Conservation (phyloP, 2,329 filamentous ascomycete species). For the Stachybotrys elegans region DNA sequence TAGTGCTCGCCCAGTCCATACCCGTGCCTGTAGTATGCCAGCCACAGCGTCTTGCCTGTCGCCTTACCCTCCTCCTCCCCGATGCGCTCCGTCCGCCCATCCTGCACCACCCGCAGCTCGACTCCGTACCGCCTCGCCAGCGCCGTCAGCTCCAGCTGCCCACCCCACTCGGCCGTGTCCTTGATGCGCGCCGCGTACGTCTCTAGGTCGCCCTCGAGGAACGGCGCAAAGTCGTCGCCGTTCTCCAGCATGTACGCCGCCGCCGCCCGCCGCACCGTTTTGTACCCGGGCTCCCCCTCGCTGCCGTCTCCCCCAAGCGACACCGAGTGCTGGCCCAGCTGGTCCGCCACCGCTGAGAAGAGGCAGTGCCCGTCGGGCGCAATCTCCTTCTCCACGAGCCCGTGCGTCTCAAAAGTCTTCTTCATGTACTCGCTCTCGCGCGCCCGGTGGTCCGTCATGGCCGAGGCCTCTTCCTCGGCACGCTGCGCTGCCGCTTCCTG, state of each 20-base stretch:
- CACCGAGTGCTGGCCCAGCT: slow-evolving; percentile 55
- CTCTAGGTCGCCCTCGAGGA: slow-evolving; percentile 75
- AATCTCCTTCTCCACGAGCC: slow-evolving; percentile 72
- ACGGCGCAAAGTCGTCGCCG: slow-evolving; percentile 76
- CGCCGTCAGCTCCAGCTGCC: slow-evolving; percentile 83
- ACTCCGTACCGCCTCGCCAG: slow-evolving; percentile 76
- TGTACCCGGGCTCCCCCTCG: slow-evolving; percentile 47
- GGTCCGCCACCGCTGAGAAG: slow-evolving; percentile 86
- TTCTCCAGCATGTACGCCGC: slow-evolving; percentile 73
- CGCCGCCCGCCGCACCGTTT: slow-evolving; percentile 62
- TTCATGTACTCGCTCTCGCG: slow-evolving; percentile 68
- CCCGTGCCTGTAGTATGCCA: slow-evolving; percentile 92
- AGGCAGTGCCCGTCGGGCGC: slow-evolving; percentile 91
- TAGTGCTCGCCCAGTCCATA: slow-evolving; percentile 97
- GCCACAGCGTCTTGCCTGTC: slow-evolving; percentile 62
- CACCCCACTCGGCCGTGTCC: slow-evolving; percentile 93
- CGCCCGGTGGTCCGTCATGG: slow-evolving; percentile 67
- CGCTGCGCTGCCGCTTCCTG: slow-evolving; percentile 62
- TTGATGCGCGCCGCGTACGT: slow-evolving; percentile 71
- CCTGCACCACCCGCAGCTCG: slow-evolving; percentile 80
- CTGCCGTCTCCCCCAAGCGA: slow-evolving; percentile 24
- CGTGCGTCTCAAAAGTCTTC: slow-evolving; percentile 56
- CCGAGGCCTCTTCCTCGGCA: slow-evolving; percentile 70
- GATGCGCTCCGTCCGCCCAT: slow-evolving; percentile 75
- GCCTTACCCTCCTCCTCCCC: slow-evolving; percentile 38